phyloP scores from a whole-genome alignment of 75 land plant species.

The Pinus taeda region DNA sequence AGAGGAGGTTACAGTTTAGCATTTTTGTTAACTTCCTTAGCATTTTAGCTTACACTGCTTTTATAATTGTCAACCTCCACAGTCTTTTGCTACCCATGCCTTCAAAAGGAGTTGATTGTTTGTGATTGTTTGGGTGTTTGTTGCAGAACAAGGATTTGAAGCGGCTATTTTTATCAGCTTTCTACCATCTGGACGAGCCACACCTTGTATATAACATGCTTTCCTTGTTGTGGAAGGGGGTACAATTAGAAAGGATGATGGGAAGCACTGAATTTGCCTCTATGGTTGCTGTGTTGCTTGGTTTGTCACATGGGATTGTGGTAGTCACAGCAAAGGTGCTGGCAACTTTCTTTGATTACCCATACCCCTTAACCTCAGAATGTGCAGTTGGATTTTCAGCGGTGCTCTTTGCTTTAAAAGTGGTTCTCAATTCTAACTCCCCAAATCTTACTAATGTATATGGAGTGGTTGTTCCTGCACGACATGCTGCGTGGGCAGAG shows the following conservation, averaged over 20 bases:
- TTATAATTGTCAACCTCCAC: too few species aligned
- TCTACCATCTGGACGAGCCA: too few species aligned
- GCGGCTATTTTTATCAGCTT: too few species aligned
- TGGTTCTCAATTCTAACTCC: conserved; percentile 65
- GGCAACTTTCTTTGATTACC: conserved; percentile 48
- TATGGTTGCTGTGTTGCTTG: conserved; percentile 71
- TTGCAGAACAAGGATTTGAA: not conserved
- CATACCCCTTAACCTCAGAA: conserved; percentile 47
- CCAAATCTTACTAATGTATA: conserved; percentile 54
- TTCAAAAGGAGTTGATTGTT: not conserved
- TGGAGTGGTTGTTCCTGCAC: conserved; percentile 74
- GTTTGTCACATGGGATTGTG: conserved; percentile 78
- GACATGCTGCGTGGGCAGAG: conserved; percentile 93
- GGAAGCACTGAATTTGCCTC: conserved; percentile 82
- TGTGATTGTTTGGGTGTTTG: not conserved
- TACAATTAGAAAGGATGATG: conserved; percentile 79
- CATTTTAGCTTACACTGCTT: too few species aligned
- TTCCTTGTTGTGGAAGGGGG: conserved; percentile 94
- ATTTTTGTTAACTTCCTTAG: too few species aligned
- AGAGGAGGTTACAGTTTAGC: too few species aligned
- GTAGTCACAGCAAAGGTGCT: conserved; percentile 58
- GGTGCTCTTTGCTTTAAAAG: conserved; percentile 94
- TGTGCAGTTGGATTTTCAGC: conserved; percentile 89
- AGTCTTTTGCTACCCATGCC: not conserved
- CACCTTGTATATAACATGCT: conserved; percentile 62